Evolutionary conservation across 495 filamentous ascomycete genomes (phyloP).

Genomic region (Hyphodiscus hymeniophilus): DNA sequence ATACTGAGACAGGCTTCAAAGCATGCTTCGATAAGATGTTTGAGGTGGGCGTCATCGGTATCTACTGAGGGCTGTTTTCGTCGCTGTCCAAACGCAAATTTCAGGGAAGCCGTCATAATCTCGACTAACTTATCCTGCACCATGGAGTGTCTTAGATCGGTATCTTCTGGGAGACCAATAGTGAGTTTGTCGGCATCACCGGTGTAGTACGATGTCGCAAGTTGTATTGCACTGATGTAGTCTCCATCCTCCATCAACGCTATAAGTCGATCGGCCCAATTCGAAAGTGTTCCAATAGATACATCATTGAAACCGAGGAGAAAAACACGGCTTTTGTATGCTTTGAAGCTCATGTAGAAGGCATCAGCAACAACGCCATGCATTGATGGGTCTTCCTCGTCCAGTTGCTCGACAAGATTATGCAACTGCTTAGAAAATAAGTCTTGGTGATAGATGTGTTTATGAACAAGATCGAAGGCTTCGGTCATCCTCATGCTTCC

Average conservation of each 20-base stretch:
- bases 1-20: conserved; percentile 76
- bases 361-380: conserved; percentile 96
- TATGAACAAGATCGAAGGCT: conserved; percentile 83
- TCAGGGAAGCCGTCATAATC: conserved; percentile 89
- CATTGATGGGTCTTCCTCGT: conserved; percentile 82
- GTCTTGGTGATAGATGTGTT: conserved; percentile 86
- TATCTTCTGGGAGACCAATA: conserved; percentile 85
- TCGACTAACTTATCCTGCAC: conserved; percentile 85
- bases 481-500: conserved; percentile 81
- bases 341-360: conserved; percentile 93
- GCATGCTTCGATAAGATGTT: conserved; percentile 72
- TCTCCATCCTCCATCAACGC: conserved; percentile 93
- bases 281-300: conserved; percentile 81
- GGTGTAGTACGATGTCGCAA: conserved; percentile 87
- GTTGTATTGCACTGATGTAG: conserved; percentile 79
- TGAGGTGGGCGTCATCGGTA: conserved; percentile 51
- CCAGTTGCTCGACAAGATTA: conserved; percentile 74
- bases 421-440: conserved; percentile 79
- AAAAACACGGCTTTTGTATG: conserved; percentile 91
- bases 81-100: conserved; percentile 67
- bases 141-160: conserved; percentile 63
- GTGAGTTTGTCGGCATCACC: conserved; percentile 87
- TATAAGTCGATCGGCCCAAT: conserved; percentile 97
- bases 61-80: conserved; percentile 37
- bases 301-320: conserved; percentile 85